Conservation (phyloP, 2,329 filamentous ascomycete species). For the Aspergillus pseudoglaucus region DNA sequence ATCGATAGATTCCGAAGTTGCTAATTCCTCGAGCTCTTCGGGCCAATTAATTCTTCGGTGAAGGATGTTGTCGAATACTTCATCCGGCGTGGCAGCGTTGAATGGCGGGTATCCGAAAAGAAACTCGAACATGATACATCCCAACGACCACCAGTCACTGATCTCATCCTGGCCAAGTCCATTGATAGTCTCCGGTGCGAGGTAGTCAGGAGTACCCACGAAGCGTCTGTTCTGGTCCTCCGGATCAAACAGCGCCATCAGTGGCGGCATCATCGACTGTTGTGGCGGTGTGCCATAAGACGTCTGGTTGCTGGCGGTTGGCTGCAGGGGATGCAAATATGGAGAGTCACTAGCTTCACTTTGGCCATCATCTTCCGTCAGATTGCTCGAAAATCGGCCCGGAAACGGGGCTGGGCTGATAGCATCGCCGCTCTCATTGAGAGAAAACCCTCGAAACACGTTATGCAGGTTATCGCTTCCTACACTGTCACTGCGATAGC, state of each 20-base stretch:
- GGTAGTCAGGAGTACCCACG: slow-evolving; percentile 93
- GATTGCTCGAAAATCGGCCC: slow-evolving; percentile 34
- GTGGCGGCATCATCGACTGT: slow-evolving; percentile 77
- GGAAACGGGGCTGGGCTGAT: slow-evolving; percentile 27
- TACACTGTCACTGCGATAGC: slow-evolving; percentile 83
- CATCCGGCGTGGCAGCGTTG: slow-evolving; percentile 79
- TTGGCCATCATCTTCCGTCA: slow-evolving; percentile 69
- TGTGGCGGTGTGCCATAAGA: slow-evolving; percentile 43
- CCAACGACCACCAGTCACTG: slow-evolving; percentile 99
- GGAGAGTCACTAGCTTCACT: slow-evolving; percentile 69
- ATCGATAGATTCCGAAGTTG: slow-evolving; percentile 85
- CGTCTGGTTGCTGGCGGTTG: slow-evolving; percentile 45
- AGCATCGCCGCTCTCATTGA: slow-evolving; percentile 56
- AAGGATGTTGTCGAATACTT: slow-evolving; percentile 95
- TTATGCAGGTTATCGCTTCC: slow-evolving; percentile 78
- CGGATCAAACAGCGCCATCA: slow-evolving; percentile 89
- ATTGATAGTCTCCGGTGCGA: slow-evolving; percentile 93
- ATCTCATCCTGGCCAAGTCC: slow-evolving; percentile 94
- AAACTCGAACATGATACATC: slow-evolving; percentile 96
- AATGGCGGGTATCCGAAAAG: slow-evolving; percentile 91
- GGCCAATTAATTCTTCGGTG: slow-evolving; percentile 89
- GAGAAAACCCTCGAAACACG: slow-evolving; percentile 73
- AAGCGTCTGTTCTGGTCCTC: slow-evolving; percentile 89
- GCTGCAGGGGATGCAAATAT: slow-evolving; percentile 64
- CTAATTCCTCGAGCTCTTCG: slow-evolving; percentile 67